Evolutionary conservation across 805 yeast genomes (phyloP).

Genomic region (Candida ovalis): DNA sequence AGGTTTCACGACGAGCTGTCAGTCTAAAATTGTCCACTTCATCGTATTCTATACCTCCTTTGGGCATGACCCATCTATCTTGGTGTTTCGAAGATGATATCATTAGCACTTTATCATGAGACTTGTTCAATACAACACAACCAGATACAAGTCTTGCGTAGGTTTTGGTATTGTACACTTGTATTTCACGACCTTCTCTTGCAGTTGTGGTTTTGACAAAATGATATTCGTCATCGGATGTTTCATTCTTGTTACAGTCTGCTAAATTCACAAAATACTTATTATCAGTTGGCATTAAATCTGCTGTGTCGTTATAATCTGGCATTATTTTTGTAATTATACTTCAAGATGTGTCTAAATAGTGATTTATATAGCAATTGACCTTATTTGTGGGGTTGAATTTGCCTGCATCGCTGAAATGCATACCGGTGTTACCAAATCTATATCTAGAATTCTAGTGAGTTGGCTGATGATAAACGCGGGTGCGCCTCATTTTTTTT

Average conservation of each 20-base stretch:
- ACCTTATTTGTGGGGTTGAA: no score
- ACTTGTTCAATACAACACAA: slow-evolving; percentile 64
- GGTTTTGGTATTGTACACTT: slow-evolving; percentile 50
- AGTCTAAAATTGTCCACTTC: slow-evolving; percentile 46
- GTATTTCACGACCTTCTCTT: slow-evolving; percentile 56
- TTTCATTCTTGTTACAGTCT: slow-evolving; percentile 13
- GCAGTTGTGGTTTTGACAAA: slow-evolving; percentile 33
- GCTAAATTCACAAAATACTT: slow-evolving; percentile 13
- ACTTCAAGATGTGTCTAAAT: no score
- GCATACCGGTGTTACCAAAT: no score
- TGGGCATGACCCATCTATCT: slow-evolving; percentile 84
- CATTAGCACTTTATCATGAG: slow-evolving; percentile 64
- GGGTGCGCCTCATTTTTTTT: no score
- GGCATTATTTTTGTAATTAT: no score
- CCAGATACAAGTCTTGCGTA: slow-evolving; percentile 95
- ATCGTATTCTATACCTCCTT: slow-evolving; percentile 92
- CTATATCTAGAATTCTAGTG: no score
- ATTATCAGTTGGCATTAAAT: slow-evolving; percentile 10
- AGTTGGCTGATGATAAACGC: no score
- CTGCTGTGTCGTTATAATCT: slow-evolving; percentile 1
- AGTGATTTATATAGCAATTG: no score
- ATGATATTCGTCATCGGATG: slow-evolving; percentile 4
- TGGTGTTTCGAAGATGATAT: slow-evolving; percentile 68
- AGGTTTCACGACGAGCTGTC: slow-evolving; percentile 82
- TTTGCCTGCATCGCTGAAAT: no score